phyloP scores from a whole-genome alignment of 441 rosid species.

The Francoa sonchifolia region DNA sequence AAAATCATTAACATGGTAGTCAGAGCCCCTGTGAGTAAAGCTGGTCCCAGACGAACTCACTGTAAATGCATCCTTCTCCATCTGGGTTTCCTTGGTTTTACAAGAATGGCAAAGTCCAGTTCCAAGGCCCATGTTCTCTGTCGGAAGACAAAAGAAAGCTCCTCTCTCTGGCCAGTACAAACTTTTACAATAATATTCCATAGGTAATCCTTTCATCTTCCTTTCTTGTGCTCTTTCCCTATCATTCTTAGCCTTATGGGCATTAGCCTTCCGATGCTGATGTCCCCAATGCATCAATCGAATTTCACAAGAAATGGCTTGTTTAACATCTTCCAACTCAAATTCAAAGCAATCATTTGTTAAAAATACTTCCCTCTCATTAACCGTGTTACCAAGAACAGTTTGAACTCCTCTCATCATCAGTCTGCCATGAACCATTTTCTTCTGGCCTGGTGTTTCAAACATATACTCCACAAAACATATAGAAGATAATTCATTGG shows the following conservation, averaged over 20 bases:
- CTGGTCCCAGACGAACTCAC: neutral
- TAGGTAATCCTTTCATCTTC: conserved; percentile 3
- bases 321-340: conserved; percentile 41
- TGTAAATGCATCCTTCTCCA: conserved; percentile 2
- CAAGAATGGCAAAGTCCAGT: conserved; percentile 14
- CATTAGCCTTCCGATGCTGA: conserved; percentile 27
- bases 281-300: conserved; percentile 61
- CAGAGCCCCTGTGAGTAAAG: conserved; percentile 7
- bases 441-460: conserved; percentile 39
- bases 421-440: conserved; percentile 64
- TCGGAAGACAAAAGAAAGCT: conserved; percentile 13
- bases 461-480: conserved; percentile 72
- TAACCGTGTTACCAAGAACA: conserved; percentile 57
- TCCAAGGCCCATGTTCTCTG: conserved; percentile 12
- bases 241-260: conserved; percentile 9
- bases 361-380: conserved; percentile 63
- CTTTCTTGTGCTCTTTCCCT: conserved; percentile 2
- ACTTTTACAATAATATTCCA: conserved; percentile 12
- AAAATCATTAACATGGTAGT: conserved; percentile 9
- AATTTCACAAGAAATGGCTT: conserved; percentile 31
- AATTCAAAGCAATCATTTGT: conserved; percentile 42
- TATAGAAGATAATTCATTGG: conserved; percentile 33
- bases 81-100: conserved; percentile 9
- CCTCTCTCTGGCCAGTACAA: conserved; percentile 13
- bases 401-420: conserved; percentile 50